Evolutionary conservation across 108 stramenopile genomes (phyloP).

Genomic region (Licmophora abbreviata): DNA sequence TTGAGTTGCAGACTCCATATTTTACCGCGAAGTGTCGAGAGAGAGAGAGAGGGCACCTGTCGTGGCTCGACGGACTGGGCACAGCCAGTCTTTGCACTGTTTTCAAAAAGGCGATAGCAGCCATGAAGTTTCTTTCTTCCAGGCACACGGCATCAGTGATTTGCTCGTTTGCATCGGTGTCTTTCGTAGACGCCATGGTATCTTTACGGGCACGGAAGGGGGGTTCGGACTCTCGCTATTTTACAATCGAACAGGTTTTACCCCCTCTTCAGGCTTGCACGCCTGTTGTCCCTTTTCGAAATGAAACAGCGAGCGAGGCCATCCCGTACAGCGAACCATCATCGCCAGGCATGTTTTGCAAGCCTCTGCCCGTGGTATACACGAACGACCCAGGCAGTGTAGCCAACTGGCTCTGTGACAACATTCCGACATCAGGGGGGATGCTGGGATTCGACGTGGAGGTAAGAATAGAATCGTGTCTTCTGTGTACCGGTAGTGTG

Average conservation of each 20-base stretch:
- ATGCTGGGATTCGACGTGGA: slow-evolving; percentile 30
- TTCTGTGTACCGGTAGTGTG: too few species aligned
- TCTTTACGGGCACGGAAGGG: neutral
- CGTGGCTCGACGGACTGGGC: too few species aligned
- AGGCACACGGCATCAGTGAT: too few species aligned
- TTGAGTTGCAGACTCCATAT: too few species aligned
- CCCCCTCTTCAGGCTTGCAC: slow-evolving; percentile 2
- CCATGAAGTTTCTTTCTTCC: too few species aligned
- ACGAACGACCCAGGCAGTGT: slow-evolving; percentile 45
- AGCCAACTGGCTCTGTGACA: slow-evolving; percentile 40
- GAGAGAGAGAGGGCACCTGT: too few species aligned
- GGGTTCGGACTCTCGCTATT: slow-evolving; percentile 6
- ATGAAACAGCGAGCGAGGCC: neutral
- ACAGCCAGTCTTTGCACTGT: too few species aligned
- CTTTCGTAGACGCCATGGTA: too few species aligned
- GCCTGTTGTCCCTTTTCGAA: neutral
- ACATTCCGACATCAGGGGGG: slow-evolving; percentile 16
- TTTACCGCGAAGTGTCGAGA: too few species aligned
- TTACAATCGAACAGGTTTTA: slow-evolving; percentile 8
- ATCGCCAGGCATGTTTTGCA: neutral
- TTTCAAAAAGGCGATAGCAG: too few species aligned
- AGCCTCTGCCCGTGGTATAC: slow-evolving; percentile 33
- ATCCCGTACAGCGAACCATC: too few species aligned
- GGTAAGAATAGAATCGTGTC: slow-evolving; percentile 11
- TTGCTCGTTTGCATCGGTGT: too few species aligned